phyloP scores from a whole-genome alignment of 306 rosid species.

The Purshia tridentata region DNA sequence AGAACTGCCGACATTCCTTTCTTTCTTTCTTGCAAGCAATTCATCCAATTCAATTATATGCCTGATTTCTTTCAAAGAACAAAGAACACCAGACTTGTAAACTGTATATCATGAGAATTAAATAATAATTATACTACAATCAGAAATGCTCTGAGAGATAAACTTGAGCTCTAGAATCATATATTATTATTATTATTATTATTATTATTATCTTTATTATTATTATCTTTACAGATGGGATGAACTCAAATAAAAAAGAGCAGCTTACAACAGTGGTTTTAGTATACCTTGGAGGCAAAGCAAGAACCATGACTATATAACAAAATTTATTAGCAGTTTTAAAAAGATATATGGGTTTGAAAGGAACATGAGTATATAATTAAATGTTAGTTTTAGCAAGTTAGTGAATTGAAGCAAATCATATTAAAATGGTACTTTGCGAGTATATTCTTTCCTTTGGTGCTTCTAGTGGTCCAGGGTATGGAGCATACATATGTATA shows the following conservation, averaged over 20 bases:
- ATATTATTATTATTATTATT: not conserved
- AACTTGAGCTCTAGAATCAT: not conserved
- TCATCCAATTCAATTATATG: not conserved
- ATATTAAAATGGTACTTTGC: not conserved
- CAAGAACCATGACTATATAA: not conserved
- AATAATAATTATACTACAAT: too few relatives aligned
- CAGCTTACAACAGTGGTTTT: constrained; percentile 7
- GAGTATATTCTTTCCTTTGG: constrained; percentile 22
- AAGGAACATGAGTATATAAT: not conserved
- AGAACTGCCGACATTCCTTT: not conserved
- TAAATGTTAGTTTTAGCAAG: too few relatives aligned
- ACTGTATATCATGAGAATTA: too few relatives aligned
- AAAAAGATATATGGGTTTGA: not conserved
- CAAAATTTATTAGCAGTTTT: not conserved
- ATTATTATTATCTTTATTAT: too few relatives aligned
- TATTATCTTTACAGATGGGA: not conserved
- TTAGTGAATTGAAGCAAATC: constrained; percentile 3
- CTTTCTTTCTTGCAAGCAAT: not conserved
- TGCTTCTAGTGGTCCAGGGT: constrained; percentile 2
- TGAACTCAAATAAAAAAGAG: not conserved
- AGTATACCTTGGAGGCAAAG: constrained; percentile 13
- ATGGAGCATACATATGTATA: not conserved
- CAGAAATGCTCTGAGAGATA: too few relatives aligned
- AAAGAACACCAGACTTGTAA: not conserved
- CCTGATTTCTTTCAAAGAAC: not conserved